A percentile compares a stretch with the other conserved stretches of the same genome.
Evolutionary conservation across 2,329 filamentous ascomycete genomes (phyloP).

Genomic region (Paracamarosporium sp.): DNA sequence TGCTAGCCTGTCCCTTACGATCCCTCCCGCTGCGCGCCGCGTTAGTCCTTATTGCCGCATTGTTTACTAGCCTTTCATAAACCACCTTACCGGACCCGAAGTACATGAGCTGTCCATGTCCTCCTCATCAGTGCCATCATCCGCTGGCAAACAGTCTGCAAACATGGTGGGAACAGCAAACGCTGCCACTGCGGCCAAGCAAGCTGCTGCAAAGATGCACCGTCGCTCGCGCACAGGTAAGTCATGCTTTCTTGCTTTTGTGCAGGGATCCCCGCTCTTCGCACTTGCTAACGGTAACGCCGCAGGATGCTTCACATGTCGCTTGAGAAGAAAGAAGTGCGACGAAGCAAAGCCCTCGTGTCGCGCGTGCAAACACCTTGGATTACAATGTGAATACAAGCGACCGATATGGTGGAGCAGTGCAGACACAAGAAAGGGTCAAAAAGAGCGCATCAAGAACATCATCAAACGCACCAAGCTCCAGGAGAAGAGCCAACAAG

Average conservation of each 20-base stretch:
- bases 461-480: slow-evolving; percentile 98
- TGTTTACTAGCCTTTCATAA: slow-evolving; percentile 49
- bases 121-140: slow-evolving; percentile 52
- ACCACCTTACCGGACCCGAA: slow-evolving; percentile 50
- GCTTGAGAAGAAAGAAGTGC: slow-evolving; percentile 73
- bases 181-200: slow-evolving; percentile 58
- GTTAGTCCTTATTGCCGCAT: slow-evolving; percentile 50
- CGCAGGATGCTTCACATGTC: slow-evolving; percentile 71
- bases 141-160: slow-evolving; percentile 49
- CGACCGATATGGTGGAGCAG: slow-evolving; percentile 97
- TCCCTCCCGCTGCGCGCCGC: slow-evolving; percentile 49
- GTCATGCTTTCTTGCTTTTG: slow-evolving; percentile 49
- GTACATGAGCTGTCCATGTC: slow-evolving; percentile 56
- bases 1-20: slow-evolving; percentile 51
- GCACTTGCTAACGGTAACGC: slow-evolving; percentile 45
- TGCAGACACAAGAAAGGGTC: slow-evolving; percentile 79
- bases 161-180: slow-evolving; percentile 59
- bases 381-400: slow-evolving; percentile 93
- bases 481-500: slow-evolving; percentile 76
- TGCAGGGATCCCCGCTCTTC: slow-evolving; percentile 46
- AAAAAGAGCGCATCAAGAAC: slow-evolving; percentile 96
- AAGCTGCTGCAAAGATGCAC: slow-evolving; percentile 83
- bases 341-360: slow-evolving; percentile 71
- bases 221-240: slow-evolving; percentile 92
- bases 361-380: slow-evolving; percentile 72